A percentile compares a stretch with the other conserved stretches of the same genome.
These are phyloP conservation scores for Suillus americanus DNA, from an alignment of 768 basidiomycete species.

Conservation along the genomic window DNA sequence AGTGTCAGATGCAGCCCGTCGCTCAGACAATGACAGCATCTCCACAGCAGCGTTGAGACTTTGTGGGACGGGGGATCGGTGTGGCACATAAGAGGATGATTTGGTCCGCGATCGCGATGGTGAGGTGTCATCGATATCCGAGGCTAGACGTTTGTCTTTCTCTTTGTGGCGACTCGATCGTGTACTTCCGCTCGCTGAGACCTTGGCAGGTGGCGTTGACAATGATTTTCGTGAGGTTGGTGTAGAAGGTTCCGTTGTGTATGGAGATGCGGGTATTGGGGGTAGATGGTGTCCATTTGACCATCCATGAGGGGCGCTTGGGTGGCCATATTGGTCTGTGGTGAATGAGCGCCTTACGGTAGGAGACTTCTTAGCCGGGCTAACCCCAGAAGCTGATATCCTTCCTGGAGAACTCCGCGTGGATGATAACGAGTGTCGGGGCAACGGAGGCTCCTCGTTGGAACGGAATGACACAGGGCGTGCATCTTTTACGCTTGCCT, in stretches of 20 bases:
- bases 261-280: slow-evolving; percentile 71
- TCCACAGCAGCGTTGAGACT: slow-evolving; percentile 74
- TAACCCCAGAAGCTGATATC: slow-evolving; percentile 20
- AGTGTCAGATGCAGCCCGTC: slow-evolving; percentile 28
- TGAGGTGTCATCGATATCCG: slow-evolving; percentile 37
- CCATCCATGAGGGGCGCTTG: slow-evolving; percentile 31
- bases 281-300: slow-evolving; percentile 48
- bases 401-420: slow-evolving; percentile 33
- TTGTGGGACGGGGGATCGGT: slow-evolving; percentile 60
- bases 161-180: slow-evolving; percentile 30
- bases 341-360: slow-evolving; percentile 32
- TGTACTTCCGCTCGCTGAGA: slow-evolving; percentile 23
- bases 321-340: slow-evolving; percentile 27
- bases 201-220: slow-evolving; percentile 33
- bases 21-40: slow-evolving; percentile 44
- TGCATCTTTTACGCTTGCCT: slow-evolving; percentile 35
- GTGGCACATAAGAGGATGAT: slow-evolving; percentile 54
- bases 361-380: slow-evolving; percentile 29
- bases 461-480: slow-evolving; percentile 32
- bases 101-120: slow-evolving; percentile 50
- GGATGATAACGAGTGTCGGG: slow-evolving; percentile 34
- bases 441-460: slow-evolving; percentile 23
- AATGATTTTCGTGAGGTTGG: slow-evolving; percentile 53
- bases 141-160: slow-evolving; percentile 32
- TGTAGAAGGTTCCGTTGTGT: slow-evolving; percentile 57